Evolutionary conservation across 1,284 basidiomycete species (phyloP).

Genomic region (Boletus semigastroideus): DNA sequence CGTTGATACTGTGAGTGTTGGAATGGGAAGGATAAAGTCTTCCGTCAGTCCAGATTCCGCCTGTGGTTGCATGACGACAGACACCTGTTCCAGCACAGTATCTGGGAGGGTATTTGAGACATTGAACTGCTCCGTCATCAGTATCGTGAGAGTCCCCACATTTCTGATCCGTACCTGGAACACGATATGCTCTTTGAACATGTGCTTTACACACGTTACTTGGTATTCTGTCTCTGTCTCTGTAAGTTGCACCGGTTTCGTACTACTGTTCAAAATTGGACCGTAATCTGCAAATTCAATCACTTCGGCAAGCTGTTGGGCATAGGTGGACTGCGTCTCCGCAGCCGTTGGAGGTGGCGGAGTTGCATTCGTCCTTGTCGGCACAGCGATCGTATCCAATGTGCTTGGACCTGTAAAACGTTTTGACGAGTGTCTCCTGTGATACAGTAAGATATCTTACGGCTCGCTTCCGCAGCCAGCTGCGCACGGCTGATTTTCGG

Average conservation of each 20-base stretch:
- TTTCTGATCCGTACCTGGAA: slow-evolving; percentile 68
- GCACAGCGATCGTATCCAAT: slow-evolving; percentile 77
- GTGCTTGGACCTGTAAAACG: slow-evolving; percentile 67
- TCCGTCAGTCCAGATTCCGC: slow-evolving; percentile 80
- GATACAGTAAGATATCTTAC: slow-evolving; percentile 40
- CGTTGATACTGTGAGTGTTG: slow-evolving; percentile 63
- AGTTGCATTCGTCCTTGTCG: slow-evolving; percentile 60
- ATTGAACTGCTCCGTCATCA: slow-evolving; percentile 71
- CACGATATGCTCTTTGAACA: slow-evolving; percentile 94
- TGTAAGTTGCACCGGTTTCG: slow-evolving; percentile 82
- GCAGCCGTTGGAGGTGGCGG: slow-evolving; percentile 73
- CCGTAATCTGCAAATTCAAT: slow-evolving; percentile 89
- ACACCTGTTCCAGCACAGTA: slow-evolving; percentile 92
- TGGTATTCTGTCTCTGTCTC: slow-evolving; percentile 99
- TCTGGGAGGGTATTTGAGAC: slow-evolving; percentile 99
- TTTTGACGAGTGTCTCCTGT: slow-evolving; percentile 2
- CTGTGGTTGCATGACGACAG: slow-evolving; percentile 88
- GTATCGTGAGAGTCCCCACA: not conserved
- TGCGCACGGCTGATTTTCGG: slow-evolving; percentile 92
- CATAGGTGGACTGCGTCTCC: slow-evolving; percentile 85
- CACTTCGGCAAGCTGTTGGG: slow-evolving; percentile 81
- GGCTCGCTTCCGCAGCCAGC: slow-evolving; percentile 81
- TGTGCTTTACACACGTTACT: slow-evolving; percentile 94
- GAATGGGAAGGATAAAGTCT: slow-evolving; percentile 92
- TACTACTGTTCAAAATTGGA: slow-evolving; percentile 82